Percentiles rank a stretch among this genome's conserved stretches.
phyloP scores from a whole-genome alignment of 768 basidiomycete species.

The Omphalotus guepiniiformis region DNA sequence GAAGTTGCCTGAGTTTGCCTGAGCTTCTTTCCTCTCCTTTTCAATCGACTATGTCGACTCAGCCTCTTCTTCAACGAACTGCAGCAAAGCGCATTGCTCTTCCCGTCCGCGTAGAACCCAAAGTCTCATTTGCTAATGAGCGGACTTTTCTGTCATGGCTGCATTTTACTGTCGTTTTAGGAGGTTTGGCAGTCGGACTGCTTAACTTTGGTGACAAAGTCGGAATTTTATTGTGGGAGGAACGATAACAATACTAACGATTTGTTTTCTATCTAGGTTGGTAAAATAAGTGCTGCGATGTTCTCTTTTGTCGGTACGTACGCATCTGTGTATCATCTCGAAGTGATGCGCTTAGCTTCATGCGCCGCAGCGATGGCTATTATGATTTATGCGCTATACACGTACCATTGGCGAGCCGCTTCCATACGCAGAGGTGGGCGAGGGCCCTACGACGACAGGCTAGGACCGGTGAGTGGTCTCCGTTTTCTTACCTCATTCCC shows the following conservation, averaged over 20 bases:
- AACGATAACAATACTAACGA: constrained; percentile 13
- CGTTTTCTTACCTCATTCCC: constrained; percentile 10
- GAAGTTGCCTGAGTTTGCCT: constrained; percentile 9
- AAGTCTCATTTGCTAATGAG: constrained; percentile 93
- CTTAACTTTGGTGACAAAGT: constrained; percentile 98
- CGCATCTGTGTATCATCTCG: not conserved
- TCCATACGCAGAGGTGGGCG: constrained; percentile 89
- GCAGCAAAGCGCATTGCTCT: constrained; percentile 95
- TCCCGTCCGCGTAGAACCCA: constrained; percentile 83
- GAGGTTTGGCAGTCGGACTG: constrained; percentile 91
- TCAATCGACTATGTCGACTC: constrained; percentile 76
- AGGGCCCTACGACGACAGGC: constrained; percentile 93
- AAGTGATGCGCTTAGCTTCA: not conserved
- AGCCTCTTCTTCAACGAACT: constrained; percentile 94
- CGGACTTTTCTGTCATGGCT: constrained; percentile 98
- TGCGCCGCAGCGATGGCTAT: constrained; percentile 80
- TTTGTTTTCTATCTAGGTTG: constrained; percentile 51
- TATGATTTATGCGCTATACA: constrained; percentile 93
- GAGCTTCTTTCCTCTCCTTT: constrained; percentile 12
- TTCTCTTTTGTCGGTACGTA: constrained; percentile 88
- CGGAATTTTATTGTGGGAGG: no score
- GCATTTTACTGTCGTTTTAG: constrained; percentile 96
- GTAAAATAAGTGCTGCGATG: constrained; percentile 94
- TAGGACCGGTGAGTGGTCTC: constrained; percentile 93
- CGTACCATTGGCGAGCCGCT: constrained; percentile 94